Evolutionary conservation across 352 stramenopile genomes (phyloP).

Genomic region (Phytophthora europaea): DNA sequence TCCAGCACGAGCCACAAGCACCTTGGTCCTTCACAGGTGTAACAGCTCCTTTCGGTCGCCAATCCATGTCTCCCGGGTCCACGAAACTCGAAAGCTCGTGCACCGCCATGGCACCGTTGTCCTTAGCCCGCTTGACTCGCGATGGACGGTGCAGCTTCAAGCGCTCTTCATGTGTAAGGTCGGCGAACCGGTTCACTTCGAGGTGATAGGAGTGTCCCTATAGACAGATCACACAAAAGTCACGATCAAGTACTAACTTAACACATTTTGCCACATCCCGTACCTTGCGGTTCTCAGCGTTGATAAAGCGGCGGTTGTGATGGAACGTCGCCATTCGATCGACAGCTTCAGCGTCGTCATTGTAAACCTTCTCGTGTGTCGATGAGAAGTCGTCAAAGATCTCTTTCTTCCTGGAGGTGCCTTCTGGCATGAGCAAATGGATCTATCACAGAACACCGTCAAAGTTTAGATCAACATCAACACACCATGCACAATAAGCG

Average conservation of each 20-base stretch:
- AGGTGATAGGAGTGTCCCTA: constrained; percentile 84
- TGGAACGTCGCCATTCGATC: constrained; percentile 78
- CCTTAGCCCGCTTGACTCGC: constrained; percentile 55
- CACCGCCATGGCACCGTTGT: constrained; percentile 69
- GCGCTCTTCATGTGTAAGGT: constrained; percentile 81
- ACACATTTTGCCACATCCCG: neutral
- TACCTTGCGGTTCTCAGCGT: constrained; percentile 86
- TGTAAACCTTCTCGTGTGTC: constrained; percentile 71
- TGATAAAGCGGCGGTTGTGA: constrained; percentile 89
- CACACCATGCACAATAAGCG: neutral
- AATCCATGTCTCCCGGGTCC: constrained; percentile 84
- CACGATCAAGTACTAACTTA: neutral
- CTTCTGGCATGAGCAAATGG: constrained; percentile 86
- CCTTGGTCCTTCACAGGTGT: constrained; percentile 94
- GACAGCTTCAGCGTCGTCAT: constrained; percentile 50
- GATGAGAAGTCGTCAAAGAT: constrained; percentile 79
- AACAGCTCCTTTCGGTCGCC: constrained; percentile 87
- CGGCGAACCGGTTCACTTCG: constrained; percentile 85
- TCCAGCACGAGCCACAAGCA: constrained; percentile 94
- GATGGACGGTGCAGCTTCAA: constrained; percentile 55
- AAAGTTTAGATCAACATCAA: constrained; percentile 4
- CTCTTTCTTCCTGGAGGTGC: constrained; percentile 58
- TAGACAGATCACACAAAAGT: too few species aligned
- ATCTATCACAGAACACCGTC: constrained; percentile 51
- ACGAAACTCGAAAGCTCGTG: constrained; percentile 53